These are phyloP conservation scores for Termitomyces sp. DNA, from an alignment of 768 basidiomycete species.

Conservation along the genomic window DNA sequence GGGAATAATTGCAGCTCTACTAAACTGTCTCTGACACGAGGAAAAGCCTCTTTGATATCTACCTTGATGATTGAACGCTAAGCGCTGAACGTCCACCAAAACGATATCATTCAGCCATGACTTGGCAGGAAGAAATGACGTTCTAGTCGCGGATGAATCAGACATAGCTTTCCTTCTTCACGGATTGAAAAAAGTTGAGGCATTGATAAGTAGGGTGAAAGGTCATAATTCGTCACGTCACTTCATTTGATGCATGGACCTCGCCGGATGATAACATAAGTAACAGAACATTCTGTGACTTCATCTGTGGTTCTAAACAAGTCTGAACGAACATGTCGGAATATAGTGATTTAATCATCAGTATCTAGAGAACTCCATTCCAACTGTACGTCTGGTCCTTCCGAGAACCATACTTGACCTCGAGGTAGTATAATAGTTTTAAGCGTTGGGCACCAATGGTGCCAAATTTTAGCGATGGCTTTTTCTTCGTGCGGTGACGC, in stretches of 20 bases:
- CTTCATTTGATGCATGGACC: too few species aligned
- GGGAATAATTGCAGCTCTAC: neutral
- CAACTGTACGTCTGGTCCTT: slow-evolving; percentile 23
- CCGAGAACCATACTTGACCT: slow-evolving; percentile 55
- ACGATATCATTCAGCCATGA: neutral
- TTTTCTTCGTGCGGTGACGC: slow-evolving; percentile 35
- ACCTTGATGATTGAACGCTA: neutral
- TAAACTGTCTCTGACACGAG: neutral
- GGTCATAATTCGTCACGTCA: neutral
- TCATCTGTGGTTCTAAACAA: neutral
- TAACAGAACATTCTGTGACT: too few species aligned
- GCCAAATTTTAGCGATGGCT: slow-evolving; percentile 50
- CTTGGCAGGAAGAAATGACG: too few species aligned
- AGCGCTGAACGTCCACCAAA: neutral
- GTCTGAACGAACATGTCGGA: neutral
- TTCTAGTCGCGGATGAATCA: too few species aligned
- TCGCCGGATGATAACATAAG: too few species aligned
- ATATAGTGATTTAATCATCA: neutral
- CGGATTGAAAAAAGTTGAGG: neutral
- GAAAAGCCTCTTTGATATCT: neutral
- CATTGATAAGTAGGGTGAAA: neutral
- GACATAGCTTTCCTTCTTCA: too few species aligned
- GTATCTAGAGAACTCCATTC: slow-evolving; percentile 11
- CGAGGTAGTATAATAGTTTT: slow-evolving; percentile 59
- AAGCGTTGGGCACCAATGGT: slow-evolving; percentile 51